Evolutionary conservation across 2,329 filamentous ascomycete species (phyloP).

Genomic region (Sporothrix luriei): DNA sequence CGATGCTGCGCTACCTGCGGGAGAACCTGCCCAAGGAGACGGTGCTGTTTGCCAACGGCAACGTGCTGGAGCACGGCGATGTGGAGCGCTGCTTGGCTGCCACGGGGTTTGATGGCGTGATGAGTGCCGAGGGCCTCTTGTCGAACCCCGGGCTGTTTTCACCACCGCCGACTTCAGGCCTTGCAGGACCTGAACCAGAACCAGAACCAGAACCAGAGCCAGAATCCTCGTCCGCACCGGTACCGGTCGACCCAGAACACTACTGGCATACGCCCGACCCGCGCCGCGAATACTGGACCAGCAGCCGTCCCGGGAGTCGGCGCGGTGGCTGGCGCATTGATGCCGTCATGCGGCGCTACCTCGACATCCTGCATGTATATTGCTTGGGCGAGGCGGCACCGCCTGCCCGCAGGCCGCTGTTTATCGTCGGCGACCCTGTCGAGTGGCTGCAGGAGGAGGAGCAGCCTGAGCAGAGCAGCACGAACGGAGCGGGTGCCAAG

Average conservation of each 20-base stretch:
- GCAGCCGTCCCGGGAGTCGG: slow-evolving; percentile 66
- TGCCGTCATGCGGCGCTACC: slow-evolving; percentile 80
- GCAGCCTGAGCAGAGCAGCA: slow-evolving; percentile 46
- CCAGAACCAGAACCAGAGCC: neutral
- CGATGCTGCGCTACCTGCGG: slow-evolving; percentile 76
- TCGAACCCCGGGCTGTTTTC: slow-evolving; percentile 89
- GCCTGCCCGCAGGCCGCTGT: slow-evolving; percentile 71
- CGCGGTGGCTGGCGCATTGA: slow-evolving; percentile 83
- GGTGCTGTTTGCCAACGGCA: slow-evolving; percentile 96
- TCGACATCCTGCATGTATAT: slow-evolving; percentile 85
- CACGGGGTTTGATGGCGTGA: slow-evolving; percentile 88
- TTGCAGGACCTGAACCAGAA: slow-evolving; percentile 29
- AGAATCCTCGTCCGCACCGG: neutral
- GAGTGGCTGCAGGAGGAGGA: slow-evolving; percentile 24
- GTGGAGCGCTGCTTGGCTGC: slow-evolving; percentile 74
- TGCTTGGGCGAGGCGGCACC: slow-evolving; percentile 66
- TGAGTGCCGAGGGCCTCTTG: slow-evolving; percentile 95
- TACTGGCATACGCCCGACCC: slow-evolving; percentile 34
- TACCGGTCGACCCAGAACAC: neutral
- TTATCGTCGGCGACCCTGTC: slow-evolving; percentile 62
- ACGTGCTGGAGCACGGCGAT: slow-evolving; percentile 80
- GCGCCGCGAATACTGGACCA: slow-evolving; percentile 84
- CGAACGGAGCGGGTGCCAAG: slow-evolving; percentile 39
- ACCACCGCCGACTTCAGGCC: slow-evolving; percentile 61
- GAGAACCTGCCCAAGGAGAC: slow-evolving; percentile 83